These are phyloP conservation scores for Annulohypoxylon nitens DNA, from an alignment of 495 filamentous ascomycete species.

Conservation along the genomic window DNA sequence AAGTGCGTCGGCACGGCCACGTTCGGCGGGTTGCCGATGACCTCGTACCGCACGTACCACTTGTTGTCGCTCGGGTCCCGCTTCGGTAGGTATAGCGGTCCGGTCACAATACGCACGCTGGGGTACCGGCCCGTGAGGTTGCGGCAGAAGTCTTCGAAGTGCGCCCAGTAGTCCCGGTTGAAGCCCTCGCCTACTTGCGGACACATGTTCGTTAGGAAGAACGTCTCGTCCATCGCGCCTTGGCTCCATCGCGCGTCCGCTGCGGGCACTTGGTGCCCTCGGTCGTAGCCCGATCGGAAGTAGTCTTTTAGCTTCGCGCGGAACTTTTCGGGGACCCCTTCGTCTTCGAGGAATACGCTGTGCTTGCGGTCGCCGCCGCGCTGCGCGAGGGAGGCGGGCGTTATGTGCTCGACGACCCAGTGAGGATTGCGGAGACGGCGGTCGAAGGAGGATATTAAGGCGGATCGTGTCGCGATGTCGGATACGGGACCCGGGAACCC, in stretches of 20 bases:
- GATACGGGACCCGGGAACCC: constrained; percentile 93
- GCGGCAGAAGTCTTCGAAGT: constrained; percentile 97
- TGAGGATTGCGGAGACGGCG: constrained; percentile 90
- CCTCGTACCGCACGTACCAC: constrained; percentile 95
- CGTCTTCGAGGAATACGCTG: constrained; percentile 86
- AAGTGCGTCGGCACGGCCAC: constrained; percentile 98
- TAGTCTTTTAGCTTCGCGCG: constrained; percentile 93
- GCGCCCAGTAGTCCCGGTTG: constrained; percentile 98
- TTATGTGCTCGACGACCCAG: constrained; percentile 99
- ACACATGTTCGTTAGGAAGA: constrained; percentile 94
- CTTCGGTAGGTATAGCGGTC: constrained; percentile 90
- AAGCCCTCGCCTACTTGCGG: constrained; percentile 98
- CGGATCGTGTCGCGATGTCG: constrained; percentile 80
- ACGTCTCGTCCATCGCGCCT: constrained; percentile 92
- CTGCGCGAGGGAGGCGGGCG: constrained; percentile 80
- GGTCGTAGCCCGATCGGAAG: constrained; percentile 93
- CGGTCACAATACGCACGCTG: constrained; percentile 90
- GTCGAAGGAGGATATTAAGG: constrained; percentile 88
- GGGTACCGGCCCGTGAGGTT: constrained; percentile 83
- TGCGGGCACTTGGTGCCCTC: constrained; percentile 96
- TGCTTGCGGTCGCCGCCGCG: constrained; percentile 86
- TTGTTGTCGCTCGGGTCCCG: constrained; percentile 83
- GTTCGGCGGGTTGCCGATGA: constrained; percentile 95
- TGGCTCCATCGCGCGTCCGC: constrained; percentile 98
- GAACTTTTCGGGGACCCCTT: constrained; percentile 82